Conservation (phyloP, 129 eudicot genomes). For the Kitagawia praeruptora region DNA sequence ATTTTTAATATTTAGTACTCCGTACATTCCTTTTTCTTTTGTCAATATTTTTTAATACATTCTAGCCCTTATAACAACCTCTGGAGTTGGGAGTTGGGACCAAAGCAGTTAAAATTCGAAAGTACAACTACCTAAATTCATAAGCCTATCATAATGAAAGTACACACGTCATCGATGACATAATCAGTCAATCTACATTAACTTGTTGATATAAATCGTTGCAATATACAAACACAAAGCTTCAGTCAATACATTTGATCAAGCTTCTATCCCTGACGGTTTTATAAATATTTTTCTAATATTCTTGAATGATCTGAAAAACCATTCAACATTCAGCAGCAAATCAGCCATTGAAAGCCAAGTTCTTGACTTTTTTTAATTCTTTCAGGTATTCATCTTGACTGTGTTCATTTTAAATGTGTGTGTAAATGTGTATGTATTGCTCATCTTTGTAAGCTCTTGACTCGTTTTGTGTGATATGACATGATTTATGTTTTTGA, state of each 20-base stretch:
- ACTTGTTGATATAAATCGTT: not conserved
- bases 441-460: not conserved
- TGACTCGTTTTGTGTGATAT: not conserved
- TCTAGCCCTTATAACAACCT: too few species aligned
- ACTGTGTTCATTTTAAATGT: not conserved
- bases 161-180: not conserved
- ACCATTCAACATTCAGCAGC: not conserved
- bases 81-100: not conserved
- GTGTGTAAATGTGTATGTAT: not conserved
- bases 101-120: not conserved
- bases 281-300: not conserved
- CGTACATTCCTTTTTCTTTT: too few species aligned
- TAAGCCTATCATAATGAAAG: not conserved
- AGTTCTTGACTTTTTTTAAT: not conserved
- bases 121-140: not conserved
- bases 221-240: not conserved
- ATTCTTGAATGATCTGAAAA: not conserved
- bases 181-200: not conserved
- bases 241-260: constrained; percentile 3
- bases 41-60: too few species aligned
- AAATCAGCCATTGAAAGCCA: not conserved
- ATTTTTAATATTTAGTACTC: too few species aligned
- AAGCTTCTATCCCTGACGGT: not conserved
- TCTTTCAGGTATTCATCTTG: constrained; percentile 24
- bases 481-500: not conserved